Base-by-base conservation (phyloP, 2,329 filamentous ascomycete genomes). In the Trichophyton equinum region DNA sequence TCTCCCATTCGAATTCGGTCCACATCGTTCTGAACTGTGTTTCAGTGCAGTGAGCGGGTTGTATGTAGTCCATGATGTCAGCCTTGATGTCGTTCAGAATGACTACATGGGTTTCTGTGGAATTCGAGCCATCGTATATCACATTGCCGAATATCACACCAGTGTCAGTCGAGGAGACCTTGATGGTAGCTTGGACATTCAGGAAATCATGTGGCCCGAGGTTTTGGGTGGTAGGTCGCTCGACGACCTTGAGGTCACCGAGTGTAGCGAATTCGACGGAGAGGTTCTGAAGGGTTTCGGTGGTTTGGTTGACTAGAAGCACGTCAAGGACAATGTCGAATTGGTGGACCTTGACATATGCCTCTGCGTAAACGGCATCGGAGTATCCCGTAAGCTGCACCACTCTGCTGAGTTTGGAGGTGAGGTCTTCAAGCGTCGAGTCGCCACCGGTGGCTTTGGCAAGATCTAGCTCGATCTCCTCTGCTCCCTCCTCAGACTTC, bases 1-100 rank as follows among this genome's bases (percentile, higher is more conserved):
- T 99, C 81, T 99, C 94, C 94, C 94, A 99, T 74, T 99, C 94
- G 67, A 99, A 99, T 73, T 99, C 94, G 42, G 94, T 99, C 94
- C 94, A 99, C 94, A 99, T 99, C n/a, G 90, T 95, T 63, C 94
- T 85, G 85, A 99, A 99, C 71, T 97, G 91, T 9, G 92, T 96
- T 79, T 99, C 94, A 3, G 90, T 94, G 80, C 94, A 99, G 15
- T 91, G 86, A 5, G 92, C 92, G 1, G 94, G 94, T 73, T 97
- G 92, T 70, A 99, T 99, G 78, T 99, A 99, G 77, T 99, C 94
- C 94, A 99, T 99, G 66, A 99, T 96, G 71, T 99, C 94, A 61
- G 97, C 92, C 70, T 99, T 94, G 33, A 99, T 85, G 73, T 99
- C 94, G 72, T 97, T 97, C 60, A 99, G 82, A 67, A 99, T 99